Evolutionary conservation across 768 basidiomycete genomes (phyloP), one percentile per base, ranked within the genome.

Genomic region (Mycena floridula): DNA sequence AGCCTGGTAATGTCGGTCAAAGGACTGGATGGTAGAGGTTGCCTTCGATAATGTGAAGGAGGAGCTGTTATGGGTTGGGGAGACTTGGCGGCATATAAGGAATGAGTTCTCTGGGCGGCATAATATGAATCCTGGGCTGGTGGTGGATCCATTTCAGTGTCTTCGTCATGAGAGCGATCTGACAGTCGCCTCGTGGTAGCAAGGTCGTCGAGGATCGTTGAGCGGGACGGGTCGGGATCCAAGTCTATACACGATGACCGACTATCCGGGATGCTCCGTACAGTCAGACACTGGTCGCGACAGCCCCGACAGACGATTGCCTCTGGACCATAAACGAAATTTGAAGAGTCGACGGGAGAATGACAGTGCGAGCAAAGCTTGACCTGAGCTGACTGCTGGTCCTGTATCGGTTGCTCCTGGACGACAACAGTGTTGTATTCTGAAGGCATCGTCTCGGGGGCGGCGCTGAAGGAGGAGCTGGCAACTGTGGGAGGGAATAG

Each of bases 1-100:
- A 90, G 62, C 18, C 78, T 82, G 40, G 88, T 89, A 48, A 91
- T 85, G 60, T 91, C 89, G 47, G 72, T 61, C 26, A 81, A 64
- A 5, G 89, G 89, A 59, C 73, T 69, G 24, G 27, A 25, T 39
- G 37, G 35, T 22, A 22, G 30, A 21, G 21, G 23, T 20, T 25
- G 21, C 18, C 12, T 23, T 23, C n/a, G 21, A 45, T 41, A 43
- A 25, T 30, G 35, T 21, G 22, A 49, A 15, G 2, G 42, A 21
- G 22, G 47, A 15, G 20, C 30, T 20, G 25, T 37, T 53, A 30
- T 46, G 46, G 25, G 45, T 12, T 22, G 37, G 42, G 40, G 54
- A 50, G 36, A 43, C 42, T 50, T 37, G 42, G 53, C 48, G 42
- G 47, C 50, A 47, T 57, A 54, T 23, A 47, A 49, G 27, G 52